Conservation (phyloP, 2,329 filamentous ascomycete species). For the Zymoseptoria brevis region DNA sequence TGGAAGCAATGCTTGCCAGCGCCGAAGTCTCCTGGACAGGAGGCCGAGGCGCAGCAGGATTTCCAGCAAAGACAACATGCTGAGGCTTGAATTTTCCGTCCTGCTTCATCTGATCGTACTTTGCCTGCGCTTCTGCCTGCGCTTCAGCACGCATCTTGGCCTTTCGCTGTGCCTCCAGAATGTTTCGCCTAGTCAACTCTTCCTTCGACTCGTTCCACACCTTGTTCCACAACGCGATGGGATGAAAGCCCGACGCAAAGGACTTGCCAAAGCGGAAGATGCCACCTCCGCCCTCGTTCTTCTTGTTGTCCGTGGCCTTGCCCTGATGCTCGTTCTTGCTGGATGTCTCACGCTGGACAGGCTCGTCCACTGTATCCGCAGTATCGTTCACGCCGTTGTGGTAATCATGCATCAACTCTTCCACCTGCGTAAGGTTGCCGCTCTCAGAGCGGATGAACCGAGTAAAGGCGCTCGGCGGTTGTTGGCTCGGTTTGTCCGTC, state of each 20-base stretch:
- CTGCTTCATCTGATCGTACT: conserved; percentile 48
- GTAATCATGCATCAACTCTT: conserved; percentile 35
- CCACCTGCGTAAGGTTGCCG: conserved; percentile 26
- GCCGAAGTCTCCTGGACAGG: neutral
- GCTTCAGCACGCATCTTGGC: conserved; percentile 38
- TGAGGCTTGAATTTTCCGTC: conserved; percentile 38
- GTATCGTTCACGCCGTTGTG: conserved; percentile 18
- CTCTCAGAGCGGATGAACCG: conserved; percentile 31
- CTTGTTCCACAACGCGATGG: conserved; percentile 41
- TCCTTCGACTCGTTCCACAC: conserved; percentile 41
- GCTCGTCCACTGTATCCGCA: conserved; percentile 11
- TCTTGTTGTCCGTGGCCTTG: conserved; percentile 24
- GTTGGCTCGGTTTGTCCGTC: conserved; percentile 68
- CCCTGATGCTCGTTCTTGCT: conserved; percentile 28
- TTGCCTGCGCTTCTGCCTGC: conserved; percentile 41
- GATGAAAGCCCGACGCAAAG: conserved; percentile 47
- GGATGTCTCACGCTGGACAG: conserved; percentile 7
- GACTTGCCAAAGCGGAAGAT: conserved; percentile 51
- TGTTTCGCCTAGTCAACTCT: conserved; percentile 30
- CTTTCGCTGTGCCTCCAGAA: conserved; percentile 35
- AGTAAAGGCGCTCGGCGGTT: conserved; percentile 62
- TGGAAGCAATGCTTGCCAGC: neutral
- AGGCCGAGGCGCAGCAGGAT: neutral
- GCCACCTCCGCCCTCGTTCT: conserved; percentile 29
- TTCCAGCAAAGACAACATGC: conserved; percentile 3